A percentile compares a stretch with the other conserved stretches of the same genome.
These are phyloP conservation scores for Alternaria tenuissima DNA, from an alignment of 2,329 filamentous ascomycete species.

Conservation along the genomic window DNA sequence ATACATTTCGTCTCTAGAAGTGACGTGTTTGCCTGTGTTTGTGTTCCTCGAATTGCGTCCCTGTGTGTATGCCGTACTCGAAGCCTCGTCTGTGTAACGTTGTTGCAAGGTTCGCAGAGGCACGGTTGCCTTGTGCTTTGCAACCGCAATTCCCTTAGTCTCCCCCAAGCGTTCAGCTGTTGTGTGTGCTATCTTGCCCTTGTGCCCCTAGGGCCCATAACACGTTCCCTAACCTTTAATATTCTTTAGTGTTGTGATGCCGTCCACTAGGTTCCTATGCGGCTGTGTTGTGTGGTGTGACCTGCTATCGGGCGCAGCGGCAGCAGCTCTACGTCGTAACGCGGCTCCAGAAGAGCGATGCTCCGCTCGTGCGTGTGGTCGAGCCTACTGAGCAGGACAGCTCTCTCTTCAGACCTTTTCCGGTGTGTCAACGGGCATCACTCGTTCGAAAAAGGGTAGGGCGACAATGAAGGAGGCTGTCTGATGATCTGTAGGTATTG, in stretches of 20 bases:
- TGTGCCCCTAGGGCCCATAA: background rate
- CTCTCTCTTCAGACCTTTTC: background rate
- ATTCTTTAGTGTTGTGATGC: conserved; percentile 12
- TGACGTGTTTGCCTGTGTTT: conserved; percentile 9
- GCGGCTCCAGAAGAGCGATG: background rate
- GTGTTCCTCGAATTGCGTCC: too few species aligned
- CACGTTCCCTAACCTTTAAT: background rate
- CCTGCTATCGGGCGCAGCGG: background rate
- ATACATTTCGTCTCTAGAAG: conserved; percentile 8
- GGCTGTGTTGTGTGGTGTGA: background rate
- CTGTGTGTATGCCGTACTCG: too few species aligned
- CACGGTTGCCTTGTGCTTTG: conserved; percentile 5
- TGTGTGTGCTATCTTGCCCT: conserved; percentile 5
- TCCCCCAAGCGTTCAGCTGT: conserved; percentile 9
- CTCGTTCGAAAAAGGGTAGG: conserved; percentile 6
- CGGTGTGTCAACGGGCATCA: conserved; percentile 9
- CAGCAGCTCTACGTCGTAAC: background rate
- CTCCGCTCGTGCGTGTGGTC: background rate
- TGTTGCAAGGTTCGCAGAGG: conserved; percentile 6
- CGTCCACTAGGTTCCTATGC: conserved; percentile 12
- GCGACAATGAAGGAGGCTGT: conserved; percentile 23
- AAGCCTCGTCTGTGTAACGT: background rate
- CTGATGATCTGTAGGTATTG: conserved; percentile 21
- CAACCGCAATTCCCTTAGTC: conserved; percentile 23
- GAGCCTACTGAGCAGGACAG: background rate